Base-by-base conservation (phyloP, 495 filamentous ascomycete species). In the Penicillium coprophilum region DNA sequence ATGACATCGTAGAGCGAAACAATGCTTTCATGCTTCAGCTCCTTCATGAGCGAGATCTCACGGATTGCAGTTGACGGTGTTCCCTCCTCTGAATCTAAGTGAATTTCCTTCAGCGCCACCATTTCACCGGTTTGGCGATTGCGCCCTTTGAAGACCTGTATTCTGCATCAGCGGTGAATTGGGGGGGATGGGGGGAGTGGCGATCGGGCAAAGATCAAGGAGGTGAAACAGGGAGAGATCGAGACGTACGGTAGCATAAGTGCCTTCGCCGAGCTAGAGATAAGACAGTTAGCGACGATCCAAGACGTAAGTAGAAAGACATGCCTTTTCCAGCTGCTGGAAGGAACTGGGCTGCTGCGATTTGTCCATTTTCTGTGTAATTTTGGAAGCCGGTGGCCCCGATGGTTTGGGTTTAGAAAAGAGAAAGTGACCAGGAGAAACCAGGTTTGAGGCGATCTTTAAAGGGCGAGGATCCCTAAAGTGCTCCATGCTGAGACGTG, bases 1-100 rank as follows among this genome's bases (percentile, higher is more conserved):
- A 99, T 97, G 31, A 99, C 96, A 77, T 99, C 95, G 78, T 97
- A 88, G 1, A 99, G 87, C 46, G 89, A 92, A 53, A 99, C 93
- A 56, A 97, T 97, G 69, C 96, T 96, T 64, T 96, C 90, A 74
- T 99, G 91, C 73, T 96, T 97, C 66, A 97, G 83, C 73, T 99
- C 94, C 75, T 99, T 99, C 89, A 99, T 96, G 28, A 99, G 80
- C 0, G 91, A 96, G 67, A 98, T 98, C 74, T 98, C 94, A 44
- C 94, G 91, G 69, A 99, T 99, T 34, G 94, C 94, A 12, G 94
- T 99, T n/a, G 88, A 92, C 0, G 94, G 94, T 0, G 96, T 97
- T 46, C 94, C 94, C 77, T 99, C 94, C 80, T 99, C 94, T 49
- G 91, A 95, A 67, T 99, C 94, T 49, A 99, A 90, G 66, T 97